A percentile compares a stretch with the other conserved stretches of the same genome.
Evolutionary conservation across 73 alveolate genomes (phyloP).

Genomic region (Paramecium primaurelia): DNA sequence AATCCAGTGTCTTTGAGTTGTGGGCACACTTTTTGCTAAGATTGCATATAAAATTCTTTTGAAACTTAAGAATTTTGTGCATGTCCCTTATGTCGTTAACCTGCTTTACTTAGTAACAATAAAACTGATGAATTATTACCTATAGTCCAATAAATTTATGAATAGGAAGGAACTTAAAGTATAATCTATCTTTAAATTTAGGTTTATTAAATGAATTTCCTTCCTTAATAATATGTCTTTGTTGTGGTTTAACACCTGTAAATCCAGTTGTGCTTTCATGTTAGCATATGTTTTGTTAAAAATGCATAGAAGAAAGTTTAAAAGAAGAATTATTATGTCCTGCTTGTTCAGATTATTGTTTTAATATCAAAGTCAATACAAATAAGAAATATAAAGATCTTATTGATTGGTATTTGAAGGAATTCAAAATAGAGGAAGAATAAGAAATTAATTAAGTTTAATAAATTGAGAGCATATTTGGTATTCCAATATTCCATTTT

Average conservation of each 20-base stretch:
- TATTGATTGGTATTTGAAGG: slow-evolving; percentile 11
- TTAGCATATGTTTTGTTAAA: slow-evolving; percentile 11
- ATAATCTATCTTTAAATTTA: neutral
- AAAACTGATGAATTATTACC: slow-evolving; percentile 32
- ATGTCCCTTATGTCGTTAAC: slow-evolving; percentile 27
- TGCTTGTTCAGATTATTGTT: slow-evolving; percentile 11
- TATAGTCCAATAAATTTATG: neutral
- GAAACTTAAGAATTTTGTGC: slow-evolving; percentile 16
- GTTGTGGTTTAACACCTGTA: slow-evolving; percentile 33
- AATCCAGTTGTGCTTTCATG: slow-evolving; percentile 27
- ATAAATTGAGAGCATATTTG: neutral
- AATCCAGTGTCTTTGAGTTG: slow-evolving; percentile 11
- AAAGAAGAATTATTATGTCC: slow-evolving; percentile 34
- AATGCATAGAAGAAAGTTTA: neutral
- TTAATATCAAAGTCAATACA: neutral
- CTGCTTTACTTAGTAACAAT: neutral
- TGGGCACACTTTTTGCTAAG: slow-evolving; percentile 32
- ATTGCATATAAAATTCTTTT: neutral
- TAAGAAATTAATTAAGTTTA: neutral
- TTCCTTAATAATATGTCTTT: neutral
- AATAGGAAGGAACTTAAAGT: neutral
- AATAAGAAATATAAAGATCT: slow-evolving; percentile 34
- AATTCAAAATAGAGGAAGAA: slow-evolving; percentile 9
- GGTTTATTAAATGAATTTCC: slow-evolving; percentile 46
- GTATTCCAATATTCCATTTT: slow-evolving; percentile 5